Conservation (phyloP, 2,329 filamentous ascomycete genomes). For the Magnaporthiopsis rhizophila region DNA sequence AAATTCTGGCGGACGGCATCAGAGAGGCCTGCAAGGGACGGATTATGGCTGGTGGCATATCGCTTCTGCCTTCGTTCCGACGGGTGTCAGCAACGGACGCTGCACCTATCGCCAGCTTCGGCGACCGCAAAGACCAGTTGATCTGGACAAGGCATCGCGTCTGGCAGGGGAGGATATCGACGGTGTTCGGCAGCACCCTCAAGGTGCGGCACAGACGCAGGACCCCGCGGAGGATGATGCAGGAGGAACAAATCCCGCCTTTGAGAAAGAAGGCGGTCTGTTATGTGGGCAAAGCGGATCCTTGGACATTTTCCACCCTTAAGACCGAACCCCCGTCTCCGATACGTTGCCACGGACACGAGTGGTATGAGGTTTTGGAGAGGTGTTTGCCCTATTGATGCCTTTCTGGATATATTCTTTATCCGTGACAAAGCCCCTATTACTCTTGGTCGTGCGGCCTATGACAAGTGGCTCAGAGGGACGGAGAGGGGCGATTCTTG, state of each 20-base stretch:
- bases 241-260: not conserved
- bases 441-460: not conserved
- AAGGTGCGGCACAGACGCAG: not conserved
- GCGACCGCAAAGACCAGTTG: not conserved
- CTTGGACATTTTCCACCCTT: not conserved
- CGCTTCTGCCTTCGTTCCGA: not conserved
- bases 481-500: too few relatives aligned
- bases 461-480: not conserved
- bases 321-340: not conserved
- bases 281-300: not conserved
- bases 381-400: too few relatives aligned
- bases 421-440: not conserved
- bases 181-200: not conserved
- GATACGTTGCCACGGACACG: not conserved
- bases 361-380: not conserved
- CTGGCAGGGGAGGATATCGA: not conserved
- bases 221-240: not conserved
- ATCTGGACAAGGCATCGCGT: not conserved
- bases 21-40: not conserved
- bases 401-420: not conserved
- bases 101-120: not conserved
- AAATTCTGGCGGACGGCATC: not conserved
- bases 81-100: not conserved
- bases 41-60: not conserved
- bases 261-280: not conserved